phyloP scores from a whole-genome alignment of 2,329 filamentous ascomycete species.

The Sclerotiophoma versabilis region DNA sequence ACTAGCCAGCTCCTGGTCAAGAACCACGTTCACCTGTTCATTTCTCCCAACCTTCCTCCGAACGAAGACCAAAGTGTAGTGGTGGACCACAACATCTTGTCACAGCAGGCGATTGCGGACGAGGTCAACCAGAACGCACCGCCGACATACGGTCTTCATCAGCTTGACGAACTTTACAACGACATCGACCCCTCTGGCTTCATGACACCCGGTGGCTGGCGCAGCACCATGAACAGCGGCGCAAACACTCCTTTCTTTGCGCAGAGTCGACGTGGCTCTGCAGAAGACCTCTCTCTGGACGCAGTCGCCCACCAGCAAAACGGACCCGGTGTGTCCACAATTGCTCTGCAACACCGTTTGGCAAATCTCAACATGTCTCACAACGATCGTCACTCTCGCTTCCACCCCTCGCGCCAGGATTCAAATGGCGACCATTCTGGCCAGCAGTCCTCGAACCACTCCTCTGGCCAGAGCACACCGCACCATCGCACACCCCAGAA shows the following conservation, averaged over 20 bases:
- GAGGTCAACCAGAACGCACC: conserved; percentile 74
- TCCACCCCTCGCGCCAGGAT: conserved; percentile 24
- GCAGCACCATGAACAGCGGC: conserved; percentile 63
- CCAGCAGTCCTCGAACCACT: conserved; percentile 38
- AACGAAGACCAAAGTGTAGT: conserved; percentile 82
- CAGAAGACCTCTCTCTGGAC: conserved; percentile 76
- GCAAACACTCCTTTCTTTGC: conserved; percentile 81
- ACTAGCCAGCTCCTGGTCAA: conserved; percentile 92
- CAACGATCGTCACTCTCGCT: conserved; percentile 43
- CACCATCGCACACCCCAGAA: conserved; percentile 37
- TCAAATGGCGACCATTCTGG: conserved; percentile 7
- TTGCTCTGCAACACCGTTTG: conserved; percentile 74
- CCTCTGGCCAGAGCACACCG: conserved; percentile 47
- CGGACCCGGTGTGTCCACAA: conserved; percentile 59
- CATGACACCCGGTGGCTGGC: conserved; percentile 71
- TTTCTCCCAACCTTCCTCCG: conserved; percentile 89
- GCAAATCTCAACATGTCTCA: conserved; percentile 56
- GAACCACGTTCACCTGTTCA: conserved; percentile 90
- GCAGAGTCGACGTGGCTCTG: conserved; percentile 74
- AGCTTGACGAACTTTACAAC: conserved; percentile 88
- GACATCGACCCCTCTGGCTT: conserved; percentile 84
- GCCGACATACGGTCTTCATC: conserved; percentile 90
- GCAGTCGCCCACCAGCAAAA: conserved; percentile 40
- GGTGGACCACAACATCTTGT: conserved; percentile 49
- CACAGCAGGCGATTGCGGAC: conserved; percentile 57